A percentile compares a stretch with the other conserved stretches of the same genome.
Conservation (phyloP, 768 basidiomycete species). For the Boletus patriciae region DNA sequence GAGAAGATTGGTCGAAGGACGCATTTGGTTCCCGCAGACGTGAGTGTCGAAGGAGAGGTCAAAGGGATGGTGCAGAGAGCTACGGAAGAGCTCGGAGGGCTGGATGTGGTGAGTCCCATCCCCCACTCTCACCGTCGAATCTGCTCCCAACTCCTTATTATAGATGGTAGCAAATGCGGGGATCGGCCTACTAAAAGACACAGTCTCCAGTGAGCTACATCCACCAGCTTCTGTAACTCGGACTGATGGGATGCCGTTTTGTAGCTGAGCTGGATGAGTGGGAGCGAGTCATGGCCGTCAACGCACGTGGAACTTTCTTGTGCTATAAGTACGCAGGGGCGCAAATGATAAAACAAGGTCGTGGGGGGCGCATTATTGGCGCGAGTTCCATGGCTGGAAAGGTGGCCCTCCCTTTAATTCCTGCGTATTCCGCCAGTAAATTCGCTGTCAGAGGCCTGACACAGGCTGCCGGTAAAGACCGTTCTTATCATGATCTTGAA, state of each 20-base stretch:
- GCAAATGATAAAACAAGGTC: conserved; percentile 55
- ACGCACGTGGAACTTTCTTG: conserved; percentile 55
- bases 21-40: conserved; percentile 36
- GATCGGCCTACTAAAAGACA: accelerated
- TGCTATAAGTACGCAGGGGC: conserved; percentile 63
- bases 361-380: conserved; percentile 57
- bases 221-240: not conserved
- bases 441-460: conserved; percentile 41
- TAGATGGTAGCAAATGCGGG: conserved; percentile 16
- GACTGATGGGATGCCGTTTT: not conserved
- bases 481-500: not conserved
- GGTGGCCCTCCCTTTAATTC: conserved; percentile 12
- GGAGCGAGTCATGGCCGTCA: conserved; percentile 47
- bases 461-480: conserved; percentile 34
- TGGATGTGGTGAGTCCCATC: conserved; percentile 45
- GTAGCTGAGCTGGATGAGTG: conserved; percentile 12
- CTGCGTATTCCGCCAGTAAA: conserved; percentile 28
- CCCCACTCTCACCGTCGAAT: not conserved
- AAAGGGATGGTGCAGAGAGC: conserved; percentile 37
- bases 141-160: not conserved
- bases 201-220: not conserved
- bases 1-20: conserved; percentile 26
- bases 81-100: conserved; percentile 36
- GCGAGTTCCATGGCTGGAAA: conserved; percentile 6
- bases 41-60: conserved; percentile 43